phyloP scores from a whole-genome alignment of 129 eudicot genomes.

The Lonicera japonica region DNA sequence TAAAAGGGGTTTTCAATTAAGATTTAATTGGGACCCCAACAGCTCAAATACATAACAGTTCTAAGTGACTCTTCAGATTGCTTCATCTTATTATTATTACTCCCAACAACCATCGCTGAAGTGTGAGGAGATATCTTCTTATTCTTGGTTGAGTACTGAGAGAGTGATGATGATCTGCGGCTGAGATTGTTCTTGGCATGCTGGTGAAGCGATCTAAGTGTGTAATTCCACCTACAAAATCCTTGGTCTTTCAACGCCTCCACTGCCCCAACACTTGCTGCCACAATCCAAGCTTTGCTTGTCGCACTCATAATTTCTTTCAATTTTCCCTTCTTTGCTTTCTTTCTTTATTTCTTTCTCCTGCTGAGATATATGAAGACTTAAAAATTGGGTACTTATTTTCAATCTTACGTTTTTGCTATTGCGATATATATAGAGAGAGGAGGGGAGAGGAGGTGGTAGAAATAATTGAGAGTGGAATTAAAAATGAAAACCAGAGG shows the following conservation, averaged over 20 bases:
- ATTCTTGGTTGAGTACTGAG: too few species aligned
- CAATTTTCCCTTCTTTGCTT: neutral
- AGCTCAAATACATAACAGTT: slow-evolving; percentile 27
- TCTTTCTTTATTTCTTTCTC: too few species aligned
- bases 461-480: too few species aligned
- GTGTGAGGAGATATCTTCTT: slow-evolving; percentile 12
- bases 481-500: too few species aligned
- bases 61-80: slow-evolving; percentile 24
- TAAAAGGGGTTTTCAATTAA: too few species aligned
- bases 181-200: slow-evolving; percentile 35
- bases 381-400: too few species aligned
- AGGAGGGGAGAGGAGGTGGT: too few species aligned
- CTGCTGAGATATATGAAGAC: too few species aligned
- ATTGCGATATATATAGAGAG: too few species aligned
- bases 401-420: too few species aligned
- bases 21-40: slow-evolving; percentile 30
- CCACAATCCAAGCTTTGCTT: slow-evolving; percentile 40
- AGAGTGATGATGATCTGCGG: slow-evolving; percentile 29
- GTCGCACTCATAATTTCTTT: slow-evolving; percentile 9
- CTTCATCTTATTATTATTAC: slow-evolving; percentile 1
- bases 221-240: slow-evolving; percentile 56
- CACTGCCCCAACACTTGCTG: slow-evolving; percentile 39
- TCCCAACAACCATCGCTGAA: slow-evolving; percentile 15
- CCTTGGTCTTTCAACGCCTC: slow-evolving; percentile 65
- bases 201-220: slow-evolving; percentile 40